A percentile compares a stretch with the other conserved stretches of the same genome.
Conservation (phyloP, 129 eudicot genomes). For the Lonicera japonica region DNA sequence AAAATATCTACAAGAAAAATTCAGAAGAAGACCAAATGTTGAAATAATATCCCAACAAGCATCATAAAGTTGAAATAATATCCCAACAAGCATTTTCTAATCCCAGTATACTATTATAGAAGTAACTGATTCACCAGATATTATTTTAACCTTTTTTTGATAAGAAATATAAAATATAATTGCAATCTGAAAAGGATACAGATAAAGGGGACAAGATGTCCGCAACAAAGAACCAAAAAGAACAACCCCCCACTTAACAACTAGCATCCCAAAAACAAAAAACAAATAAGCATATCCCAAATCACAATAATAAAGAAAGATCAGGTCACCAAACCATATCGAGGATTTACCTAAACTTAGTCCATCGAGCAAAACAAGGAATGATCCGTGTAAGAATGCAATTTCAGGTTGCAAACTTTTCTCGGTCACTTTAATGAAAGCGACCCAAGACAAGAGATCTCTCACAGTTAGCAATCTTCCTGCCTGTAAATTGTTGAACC, state of each 20-base stretch:
- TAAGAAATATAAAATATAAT: too few relatives aligned
- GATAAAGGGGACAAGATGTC: too few relatives aligned
- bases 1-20: too few relatives aligned
- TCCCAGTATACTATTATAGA: not conserved
- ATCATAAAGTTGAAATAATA: not conserved
- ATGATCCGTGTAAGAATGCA: slow-evolving; percentile 81
- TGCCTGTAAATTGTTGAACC: slow-evolving; percentile 70
- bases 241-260: too few relatives aligned
- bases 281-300: too few relatives aligned
- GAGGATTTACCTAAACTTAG: slow-evolving; percentile 69
- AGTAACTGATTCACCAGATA: not conserved
- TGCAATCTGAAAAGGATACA: too few relatives aligned
- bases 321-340: not conserved
- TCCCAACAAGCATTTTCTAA: not conserved
- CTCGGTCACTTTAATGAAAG: slow-evolving; percentile 55
- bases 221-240: too few relatives aligned
- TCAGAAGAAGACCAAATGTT: too few relatives aligned
- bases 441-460: slow-evolving; percentile 91
- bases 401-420: slow-evolving; percentile 43
- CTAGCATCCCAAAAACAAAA: too few relatives aligned
- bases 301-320: slow-evolving; percentile 2
- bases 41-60: too few relatives aligned
- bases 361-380: slow-evolving; percentile 92
- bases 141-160: too few relatives aligned
- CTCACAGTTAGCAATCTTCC: slow-evolving; percentile 87